These are phyloP conservation scores for Thymus quinquecostatus DNA, from an alignment of 257 asterid species.

Conservation along the genomic window DNA sequence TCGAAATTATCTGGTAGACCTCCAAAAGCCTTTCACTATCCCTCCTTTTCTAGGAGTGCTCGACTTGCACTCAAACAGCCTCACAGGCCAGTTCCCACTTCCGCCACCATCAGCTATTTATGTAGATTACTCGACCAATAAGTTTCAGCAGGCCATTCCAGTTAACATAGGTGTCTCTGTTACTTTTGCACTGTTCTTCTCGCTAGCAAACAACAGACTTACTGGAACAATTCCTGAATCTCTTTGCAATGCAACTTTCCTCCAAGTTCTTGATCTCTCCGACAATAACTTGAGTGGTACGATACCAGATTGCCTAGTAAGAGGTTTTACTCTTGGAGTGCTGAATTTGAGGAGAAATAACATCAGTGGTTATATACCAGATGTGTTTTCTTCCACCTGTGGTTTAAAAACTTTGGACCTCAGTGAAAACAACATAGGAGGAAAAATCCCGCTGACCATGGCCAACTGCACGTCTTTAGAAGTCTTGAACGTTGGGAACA, in stretches of 20 bases:
- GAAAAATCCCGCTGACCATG: constrained; percentile 46
- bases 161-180: constrained; percentile 12
- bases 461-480: constrained; percentile 46
- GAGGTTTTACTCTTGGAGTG: constrained; percentile 28
- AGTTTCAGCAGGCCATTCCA: constrained; percentile 39
- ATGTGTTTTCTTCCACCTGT: constrained; percentile 35
- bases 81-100: constrained; percentile 44
- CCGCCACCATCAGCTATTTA: constrained; percentile 37
- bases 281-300: constrained; percentile 39
- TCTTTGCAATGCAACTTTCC: constrained; percentile 39
- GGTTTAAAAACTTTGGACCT: constrained; percentile 46
- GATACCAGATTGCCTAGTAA: constrained; percentile 47
- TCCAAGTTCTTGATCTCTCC: constrained; percentile 56
- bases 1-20: constrained; percentile 33
- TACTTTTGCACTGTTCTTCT: constrained; percentile 30
- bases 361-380: constrained; percentile 38
- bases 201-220: constrained; percentile 44
- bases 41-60: constrained; percentile 24
- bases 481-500: constrained; percentile 48
- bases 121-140: constrained; percentile 52
- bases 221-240: constrained; percentile 45
- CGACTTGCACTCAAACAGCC: constrained; percentile 44
- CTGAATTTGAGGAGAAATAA: constrained; percentile 45
- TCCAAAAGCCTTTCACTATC: constrained; percentile 38
- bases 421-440: constrained; percentile 42